Base-by-base conservation (phyloP, 1,284 basidiomycete genomes). In the Hymenochaete sp. region DNA sequence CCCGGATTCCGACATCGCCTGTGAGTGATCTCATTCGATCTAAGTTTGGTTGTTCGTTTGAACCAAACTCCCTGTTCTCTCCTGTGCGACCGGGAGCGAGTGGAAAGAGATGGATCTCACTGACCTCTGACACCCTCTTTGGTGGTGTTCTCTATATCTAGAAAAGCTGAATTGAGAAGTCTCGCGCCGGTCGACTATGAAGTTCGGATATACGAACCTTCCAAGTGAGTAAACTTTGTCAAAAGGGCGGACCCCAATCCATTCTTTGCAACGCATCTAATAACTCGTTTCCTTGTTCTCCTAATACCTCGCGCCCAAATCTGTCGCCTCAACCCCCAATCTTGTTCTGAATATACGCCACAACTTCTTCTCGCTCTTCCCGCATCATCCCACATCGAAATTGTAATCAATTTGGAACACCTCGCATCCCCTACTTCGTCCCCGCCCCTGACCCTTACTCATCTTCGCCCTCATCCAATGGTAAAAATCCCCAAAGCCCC, bases 111-210 rank as follows among this genome's bases (percentile, higher is more conserved):
- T 10, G 14, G 14, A 31, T 14, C 9, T 16, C 5, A 35, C 5
- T 35, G 32, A n/a, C 32, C 21, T n/a, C 25, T 43, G 32, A 26
- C 18, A 19, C 11, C 42, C n/a, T 40, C 38, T 10, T 25, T 19
- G 32, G 27, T 9, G 19, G 38, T 41, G 36, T 35, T 35, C 37
- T 47, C 14, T 47, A 46, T 41, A 41, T 35, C 43, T 58, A 84
- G 81, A 48, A 59, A 71, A 56, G 67, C 71, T 51, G 91, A 93
- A 55, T 61, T 93, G 46, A 75, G 79, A 45, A 70, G 80, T n/a
- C 66, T 92, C 31, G 88, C 87, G 26, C 89, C 90, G 5, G 70
- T 75, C 10, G 83, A 85, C 35, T 83, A 72, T 56, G 79, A 87
- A 52, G 76, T 92, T 24, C 65, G 67, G 37, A 74, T 92, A 27